Evolutionary conservation across 225 moss, liverwort and hornwort species (phyloP).

Genomic region (Lunularia cruciata): DNA sequence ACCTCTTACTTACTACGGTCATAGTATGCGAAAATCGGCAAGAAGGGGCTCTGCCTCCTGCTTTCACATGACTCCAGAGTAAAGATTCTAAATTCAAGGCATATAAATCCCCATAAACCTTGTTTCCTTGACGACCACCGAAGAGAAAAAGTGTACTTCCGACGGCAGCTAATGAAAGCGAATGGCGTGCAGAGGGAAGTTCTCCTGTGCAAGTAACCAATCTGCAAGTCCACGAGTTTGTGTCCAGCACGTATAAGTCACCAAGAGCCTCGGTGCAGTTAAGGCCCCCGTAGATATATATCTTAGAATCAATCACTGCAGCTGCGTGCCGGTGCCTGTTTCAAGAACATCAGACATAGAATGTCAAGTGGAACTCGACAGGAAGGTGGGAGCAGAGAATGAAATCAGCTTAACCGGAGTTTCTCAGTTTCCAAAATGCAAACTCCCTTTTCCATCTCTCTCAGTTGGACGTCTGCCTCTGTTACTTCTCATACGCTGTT

Average conservation of each 20-base stretch:
- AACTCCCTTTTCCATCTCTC: too few species aligned
- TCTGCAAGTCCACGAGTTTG: constrained; percentile 66
- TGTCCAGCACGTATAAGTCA: constrained; percentile 63
- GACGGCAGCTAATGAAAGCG: constrained; percentile 63
- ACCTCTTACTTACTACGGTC: constrained; percentile 54
- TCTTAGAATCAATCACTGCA: constrained; percentile 50
- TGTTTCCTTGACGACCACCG: constrained; percentile 70
- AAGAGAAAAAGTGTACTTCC: constrained; percentile 68
- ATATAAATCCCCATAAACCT: constrained; percentile 62
- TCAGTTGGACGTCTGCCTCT: too few species aligned
- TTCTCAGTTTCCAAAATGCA: too few species aligned
- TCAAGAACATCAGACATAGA: too few species aligned
- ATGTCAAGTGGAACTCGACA: too few species aligned
- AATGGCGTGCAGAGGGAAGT: constrained; percentile 65
- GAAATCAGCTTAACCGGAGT: too few species aligned
- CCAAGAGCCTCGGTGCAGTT: constrained; percentile 42
- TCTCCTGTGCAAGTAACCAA: constrained; percentile 43
- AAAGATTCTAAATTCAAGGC: constrained; percentile 55
- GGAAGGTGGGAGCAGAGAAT: too few species aligned
- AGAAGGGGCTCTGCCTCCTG: constrained; percentile 35
- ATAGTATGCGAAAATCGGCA: constrained; percentile 86
- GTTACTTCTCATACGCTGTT: too few species aligned
- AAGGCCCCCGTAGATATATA: constrained; percentile 80
- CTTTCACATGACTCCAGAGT: constrained; percentile 52
- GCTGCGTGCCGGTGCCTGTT: constrained; percentile 84